A percentile compares a stretch with the other conserved stretches of the same genome.
Evolutionary conservation across 2,329 filamentous ascomycete species (phyloP).

Genomic region (Stachybotrys elegans): DNA sequence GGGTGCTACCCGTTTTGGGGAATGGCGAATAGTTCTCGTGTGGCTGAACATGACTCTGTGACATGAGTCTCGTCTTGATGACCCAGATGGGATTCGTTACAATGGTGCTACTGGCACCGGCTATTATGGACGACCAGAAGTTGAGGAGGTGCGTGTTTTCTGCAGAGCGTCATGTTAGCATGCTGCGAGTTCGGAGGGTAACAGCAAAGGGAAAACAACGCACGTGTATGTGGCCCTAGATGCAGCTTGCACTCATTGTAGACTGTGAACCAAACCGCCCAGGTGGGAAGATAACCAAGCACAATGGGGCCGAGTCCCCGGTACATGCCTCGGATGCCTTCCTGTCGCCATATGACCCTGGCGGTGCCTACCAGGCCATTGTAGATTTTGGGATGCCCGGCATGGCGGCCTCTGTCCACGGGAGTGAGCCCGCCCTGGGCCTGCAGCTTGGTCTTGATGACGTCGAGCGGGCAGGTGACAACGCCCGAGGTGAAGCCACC

Average conservation of each 20-base stretch:
- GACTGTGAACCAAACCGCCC: slow-evolving; percentile 96
- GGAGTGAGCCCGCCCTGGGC: slow-evolving; percentile 79
- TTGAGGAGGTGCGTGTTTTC: slow-evolving; percentile 75
- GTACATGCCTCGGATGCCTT: slow-evolving; percentile 87
- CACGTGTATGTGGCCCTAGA: slow-evolving; percentile 63
- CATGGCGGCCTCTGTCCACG: slow-evolving; percentile 42
- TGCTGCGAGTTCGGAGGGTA: background rate
- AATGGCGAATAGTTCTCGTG: slow-evolving; percentile 40
- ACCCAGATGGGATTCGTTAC: slow-evolving; percentile 99
- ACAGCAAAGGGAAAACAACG: slow-evolving; percentile 7
- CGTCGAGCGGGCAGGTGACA: slow-evolving; percentile 93
- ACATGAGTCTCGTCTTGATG: slow-evolving; percentile 97
- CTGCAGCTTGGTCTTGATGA: slow-evolving; percentile 98
- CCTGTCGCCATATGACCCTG: slow-evolving; percentile 77
- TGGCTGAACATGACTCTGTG: slow-evolving; percentile 61
- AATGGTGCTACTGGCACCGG: slow-evolving; percentile 87
- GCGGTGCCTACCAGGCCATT: slow-evolving; percentile 84
- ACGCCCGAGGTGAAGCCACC: slow-evolving; percentile 91
- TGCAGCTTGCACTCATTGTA: slow-evolving; percentile 85
- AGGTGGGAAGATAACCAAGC: slow-evolving; percentile 91
- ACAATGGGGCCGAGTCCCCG: slow-evolving; percentile 91
- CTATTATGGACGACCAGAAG: slow-evolving; percentile 84
- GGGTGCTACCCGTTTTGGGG: slow-evolving; percentile 47
- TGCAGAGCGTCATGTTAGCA: slow-evolving; percentile 25
- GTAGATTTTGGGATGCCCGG: slow-evolving; percentile 60